Evolutionary conservation across 441 rosid genomes (phyloP).

Genomic region (Aleurites moluccanus): DNA sequence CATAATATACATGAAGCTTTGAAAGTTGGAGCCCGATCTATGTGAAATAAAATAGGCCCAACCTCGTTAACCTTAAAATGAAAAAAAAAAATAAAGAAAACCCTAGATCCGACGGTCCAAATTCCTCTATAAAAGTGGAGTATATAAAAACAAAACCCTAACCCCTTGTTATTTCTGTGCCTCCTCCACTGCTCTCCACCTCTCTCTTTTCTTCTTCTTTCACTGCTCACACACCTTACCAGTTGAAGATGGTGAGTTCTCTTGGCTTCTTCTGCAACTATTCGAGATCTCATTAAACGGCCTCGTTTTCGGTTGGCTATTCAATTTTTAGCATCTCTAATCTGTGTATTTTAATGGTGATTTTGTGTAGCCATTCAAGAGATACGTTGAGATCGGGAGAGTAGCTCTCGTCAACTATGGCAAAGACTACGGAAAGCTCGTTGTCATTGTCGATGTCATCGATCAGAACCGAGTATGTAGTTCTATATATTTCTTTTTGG

Average conservation of each 20-base stretch:
- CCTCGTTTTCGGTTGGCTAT: neutral
- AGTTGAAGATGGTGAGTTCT: constrained; percentile 7
- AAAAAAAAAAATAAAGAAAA: neutral
- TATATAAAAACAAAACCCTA: constrained; percentile 6
- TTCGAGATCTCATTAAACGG: neutral
- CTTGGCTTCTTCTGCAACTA: neutral
- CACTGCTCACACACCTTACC: neutral
- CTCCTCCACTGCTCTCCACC: neutral
- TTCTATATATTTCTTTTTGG: neutral
- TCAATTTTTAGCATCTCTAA: neutral
- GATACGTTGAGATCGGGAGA: constrained; percentile 94
- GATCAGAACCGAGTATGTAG: constrained; percentile 79
- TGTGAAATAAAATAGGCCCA: neutral
- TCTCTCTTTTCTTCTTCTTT: neutral
- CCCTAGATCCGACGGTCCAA: constrained; percentile 15
- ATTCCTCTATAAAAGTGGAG: neutral
- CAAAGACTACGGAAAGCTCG: constrained; percentile 81
- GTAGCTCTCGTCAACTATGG: constrained; percentile 97
- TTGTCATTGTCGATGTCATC: constrained; percentile 87
- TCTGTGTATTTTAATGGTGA: neutral
- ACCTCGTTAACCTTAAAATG: neutral
- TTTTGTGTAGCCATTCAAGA: constrained; percentile 70
- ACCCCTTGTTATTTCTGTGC: neutral
- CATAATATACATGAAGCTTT: too few species aligned
- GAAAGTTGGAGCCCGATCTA: neutral